Evolutionary conservation across 2,329 filamentous ascomycete species (phyloP).

Genomic region (Fusarium acutatum): DNA sequence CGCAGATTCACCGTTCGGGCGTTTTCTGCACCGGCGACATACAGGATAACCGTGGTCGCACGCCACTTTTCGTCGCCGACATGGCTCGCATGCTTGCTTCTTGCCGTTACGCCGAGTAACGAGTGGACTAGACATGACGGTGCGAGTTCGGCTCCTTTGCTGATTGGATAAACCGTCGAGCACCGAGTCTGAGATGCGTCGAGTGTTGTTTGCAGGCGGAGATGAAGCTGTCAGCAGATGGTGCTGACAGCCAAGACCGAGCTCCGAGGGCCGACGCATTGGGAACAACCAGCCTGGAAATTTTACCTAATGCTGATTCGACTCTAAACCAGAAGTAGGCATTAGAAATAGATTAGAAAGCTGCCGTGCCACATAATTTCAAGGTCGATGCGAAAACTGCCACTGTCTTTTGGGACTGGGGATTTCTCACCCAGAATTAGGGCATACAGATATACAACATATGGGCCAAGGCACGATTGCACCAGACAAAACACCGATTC

Average conservation of each 20-base stretch:
- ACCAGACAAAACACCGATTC: fast-evolving
- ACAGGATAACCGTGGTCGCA: neutral
- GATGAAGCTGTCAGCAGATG: neutral
- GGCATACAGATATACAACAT: fast-evolving
- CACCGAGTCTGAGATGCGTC: fast-evolving
- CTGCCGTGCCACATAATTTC: neutral
- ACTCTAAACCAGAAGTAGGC: fast-evolving
- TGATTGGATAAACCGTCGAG: fast-evolving
- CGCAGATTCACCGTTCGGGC: neutral
- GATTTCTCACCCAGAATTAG: neutral
- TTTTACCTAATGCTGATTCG: neutral
- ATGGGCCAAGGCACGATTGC: fast-evolving
- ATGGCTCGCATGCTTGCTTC: neutral
- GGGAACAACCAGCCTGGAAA: neutral
- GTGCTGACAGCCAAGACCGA: neutral
- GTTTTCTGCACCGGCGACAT: neutral
- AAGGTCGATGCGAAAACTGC: neutral
- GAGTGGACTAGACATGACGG: neutral
- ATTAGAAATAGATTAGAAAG: neutral
- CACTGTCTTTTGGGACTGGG: too few species aligned
- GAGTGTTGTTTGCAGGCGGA: neutral
- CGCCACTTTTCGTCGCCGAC: neutral
- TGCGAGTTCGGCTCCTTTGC: fast-evolving
- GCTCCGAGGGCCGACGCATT: neutral
- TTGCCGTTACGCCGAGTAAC: neutral